Percentiles rank a stretch among this genome's conserved stretches.
These are phyloP conservation scores for Metarhizium guizhouense DNA, from an alignment of 2,329 filamentous ascomycete genomes.

Conservation along the genomic window DNA sequence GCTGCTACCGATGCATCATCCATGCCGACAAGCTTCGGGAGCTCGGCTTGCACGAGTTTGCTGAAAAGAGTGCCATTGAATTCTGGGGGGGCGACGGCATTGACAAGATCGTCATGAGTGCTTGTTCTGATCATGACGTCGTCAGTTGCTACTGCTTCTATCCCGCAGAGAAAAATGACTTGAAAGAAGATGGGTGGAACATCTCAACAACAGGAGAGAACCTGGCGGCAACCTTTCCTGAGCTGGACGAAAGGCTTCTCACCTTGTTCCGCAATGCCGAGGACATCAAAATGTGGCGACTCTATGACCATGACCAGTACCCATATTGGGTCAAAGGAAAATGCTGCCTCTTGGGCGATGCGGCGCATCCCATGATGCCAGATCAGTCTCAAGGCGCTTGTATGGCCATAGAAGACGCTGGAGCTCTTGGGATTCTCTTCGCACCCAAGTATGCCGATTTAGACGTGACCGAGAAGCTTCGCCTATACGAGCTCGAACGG, in stretches of 20 bases:
- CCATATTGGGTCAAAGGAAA: conserved; percentile 37
- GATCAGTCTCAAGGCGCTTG: conserved; percentile 58
- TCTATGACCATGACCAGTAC: conserved; percentile 39
- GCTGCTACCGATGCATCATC: conserved; percentile 54
- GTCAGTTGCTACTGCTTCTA: conserved; percentile 62
- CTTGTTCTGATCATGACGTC: conserved; percentile 51
- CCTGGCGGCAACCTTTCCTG: conserved; percentile 46
- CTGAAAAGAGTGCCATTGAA: conserved; percentile 46
- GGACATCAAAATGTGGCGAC: conserved; percentile 52
- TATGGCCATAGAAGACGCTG: conserved; percentile 57
- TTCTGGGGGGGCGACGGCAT: conserved; percentile 56
- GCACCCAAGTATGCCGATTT: conserved; percentile 26
- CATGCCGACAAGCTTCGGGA: conserved; percentile 41
- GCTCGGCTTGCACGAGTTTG: conserved; percentile 49
- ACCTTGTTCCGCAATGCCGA: conserved; percentile 46
- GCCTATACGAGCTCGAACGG: conserved; percentile 39
- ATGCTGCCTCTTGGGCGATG: conserved; percentile 51
- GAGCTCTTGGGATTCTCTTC: conserved; percentile 50
- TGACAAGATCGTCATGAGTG: conserved; percentile 56
- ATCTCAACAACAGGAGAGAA: conserved; percentile 41
- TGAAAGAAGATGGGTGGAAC: conserved; percentile 46
- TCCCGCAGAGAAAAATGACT: conserved; percentile 47
- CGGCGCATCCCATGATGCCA: conserved; percentile 59
- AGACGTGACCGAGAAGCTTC: conserved; percentile 32
- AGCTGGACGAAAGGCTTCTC: conserved; percentile 45